Evolutionary conservation across 2,329 filamentous ascomycete species (phyloP).

Genomic region (Diplocarpon rosae): DNA sequence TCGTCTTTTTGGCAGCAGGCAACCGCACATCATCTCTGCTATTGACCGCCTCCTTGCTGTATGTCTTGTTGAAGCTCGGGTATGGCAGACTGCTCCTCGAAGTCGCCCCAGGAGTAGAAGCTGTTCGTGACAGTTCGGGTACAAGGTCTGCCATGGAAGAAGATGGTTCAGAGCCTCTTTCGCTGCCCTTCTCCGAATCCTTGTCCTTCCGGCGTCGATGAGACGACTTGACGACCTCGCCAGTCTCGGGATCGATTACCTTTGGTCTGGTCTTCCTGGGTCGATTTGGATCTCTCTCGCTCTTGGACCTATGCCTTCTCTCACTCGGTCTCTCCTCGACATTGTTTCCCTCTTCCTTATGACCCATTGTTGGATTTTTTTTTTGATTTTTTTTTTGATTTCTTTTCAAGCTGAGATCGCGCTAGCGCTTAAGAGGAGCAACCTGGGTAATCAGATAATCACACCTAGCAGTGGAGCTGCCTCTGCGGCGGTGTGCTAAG

Average conservation of each 20-base stretch:
- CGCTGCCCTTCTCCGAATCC: constrained; percentile 13
- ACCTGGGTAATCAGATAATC: background rate
- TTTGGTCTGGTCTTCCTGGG: constrained; percentile 25
- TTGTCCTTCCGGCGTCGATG: constrained; percentile 24
- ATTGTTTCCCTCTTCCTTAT: constrained; percentile 21
- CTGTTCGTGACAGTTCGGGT: constrained; percentile 32
- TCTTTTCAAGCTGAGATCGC: constrained; percentile 6
- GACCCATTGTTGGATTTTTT: constrained; percentile 18
- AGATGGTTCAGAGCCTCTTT: constrained; percentile 19
- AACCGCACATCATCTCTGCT: constrained; percentile 31
- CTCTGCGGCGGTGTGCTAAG: constrained; percentile 2
- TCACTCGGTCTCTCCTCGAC: constrained; percentile 21
- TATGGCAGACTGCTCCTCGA: constrained; percentile 47
- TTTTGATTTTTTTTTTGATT: too few relatives aligned
- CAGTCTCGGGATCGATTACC: constrained; percentile 24
- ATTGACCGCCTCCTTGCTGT: constrained; percentile 76
- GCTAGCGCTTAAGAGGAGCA: constrained; percentile 16
- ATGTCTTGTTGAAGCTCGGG: constrained; percentile 76
- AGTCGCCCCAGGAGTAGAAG: constrained; percentile 24
- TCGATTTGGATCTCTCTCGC: constrained; percentile 25
- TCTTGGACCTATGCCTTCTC: constrained; percentile 23
- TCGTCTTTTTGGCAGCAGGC: constrained; percentile 15
- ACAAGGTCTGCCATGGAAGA: constrained; percentile 37
- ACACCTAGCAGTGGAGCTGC: constrained; percentile 2
- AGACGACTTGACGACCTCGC: constrained; percentile 22